Percentiles rank a stretch among this genome's conserved stretches.
phyloP scores from a whole-genome alignment of 2,329 filamentous ascomycete species.

The Aspergillus intermedius region DNA sequence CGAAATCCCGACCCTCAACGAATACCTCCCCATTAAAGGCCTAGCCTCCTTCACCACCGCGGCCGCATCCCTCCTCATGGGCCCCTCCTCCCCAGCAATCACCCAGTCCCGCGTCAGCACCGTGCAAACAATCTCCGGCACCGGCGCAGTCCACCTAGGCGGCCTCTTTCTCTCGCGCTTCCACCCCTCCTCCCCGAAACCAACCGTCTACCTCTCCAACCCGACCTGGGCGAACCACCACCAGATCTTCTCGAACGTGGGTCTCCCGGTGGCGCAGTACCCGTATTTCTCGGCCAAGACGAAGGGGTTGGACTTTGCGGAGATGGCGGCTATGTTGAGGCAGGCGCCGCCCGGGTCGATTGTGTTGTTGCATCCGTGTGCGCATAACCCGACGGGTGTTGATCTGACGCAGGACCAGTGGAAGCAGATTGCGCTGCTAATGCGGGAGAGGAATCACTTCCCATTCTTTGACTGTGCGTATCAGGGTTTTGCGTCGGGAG shows the following conservation, averaged over 20 bases:
- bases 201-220: conserved; percentile 73
- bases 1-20: conserved; percentile 84
- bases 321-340: conserved; percentile 68
- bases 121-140: conserved; percentile 93
- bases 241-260: conserved; percentile 94
- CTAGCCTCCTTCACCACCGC: conserved; percentile 78
- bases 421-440: conserved; percentile 75
- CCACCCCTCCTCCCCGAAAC: conserved; percentile 58
- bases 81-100: conserved; percentile 71
- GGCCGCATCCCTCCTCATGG: conserved; percentile 84
- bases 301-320: conserved; percentile 84
- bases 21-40: conserved; percentile 95
- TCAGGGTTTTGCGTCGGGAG: conserved; percentile 93
- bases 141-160: conserved; percentile 87
- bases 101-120: conserved; percentile 75
- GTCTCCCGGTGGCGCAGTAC: conserved; percentile 70
- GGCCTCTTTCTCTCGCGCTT: conserved; percentile 91
- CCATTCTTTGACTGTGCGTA: conserved; percentile 98
- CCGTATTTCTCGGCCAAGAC: conserved; percentile 90
- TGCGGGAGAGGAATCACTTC: conserved; percentile 76
- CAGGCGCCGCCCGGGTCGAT: conserved; percentile 72
- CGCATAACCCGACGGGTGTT: conserved; percentile 96
- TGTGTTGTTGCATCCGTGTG: conserved; percentile 88
- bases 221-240: conserved; percentile 99
- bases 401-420: conserved; percentile 92